Base-by-base conservation (phyloP, 1,284 basidiomycete genomes). In the Leccinum solheimii region DNA sequence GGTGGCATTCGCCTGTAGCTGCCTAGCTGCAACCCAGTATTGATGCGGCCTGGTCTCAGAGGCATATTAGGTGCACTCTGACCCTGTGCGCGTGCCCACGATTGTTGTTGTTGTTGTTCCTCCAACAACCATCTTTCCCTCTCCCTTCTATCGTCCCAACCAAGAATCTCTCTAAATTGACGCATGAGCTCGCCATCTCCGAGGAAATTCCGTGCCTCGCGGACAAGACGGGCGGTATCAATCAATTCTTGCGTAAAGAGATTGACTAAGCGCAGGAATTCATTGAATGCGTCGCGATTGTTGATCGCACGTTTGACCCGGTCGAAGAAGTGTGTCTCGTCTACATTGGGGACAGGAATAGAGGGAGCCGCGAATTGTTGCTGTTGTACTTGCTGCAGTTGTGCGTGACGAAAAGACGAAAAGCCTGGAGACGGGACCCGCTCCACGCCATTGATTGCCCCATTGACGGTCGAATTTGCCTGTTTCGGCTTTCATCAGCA, bases 261-360 rank as follows among this genome's bases (percentile, higher is more conserved):
- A 74, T 98, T 98, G 72, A 98, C 86, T 60, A 98, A 81, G 75
- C 97, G 98, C 67, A 99, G 80, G 79, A 99, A 98, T 77, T 98
- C 97, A 75, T 96, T 92, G 79, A 97, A 98, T 4, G 90, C 90
- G 58, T 94, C 88, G 45, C 93, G 88, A 72, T 91, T 94, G 69
- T 96, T 94, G 62, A 98, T 83, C 52, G 86, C 84, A 63, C 91
- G 91, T 75, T 94, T 95, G 68, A 97, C 94, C 49, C 92, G 90
- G 68, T 97, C 94, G 72, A 99, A 98, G 80, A 98, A 98, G 58
- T 91, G 88, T 1, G 88, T 84, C 63, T 97, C 93, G 61, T 96
- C 91, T 21, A 30, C 75, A 76, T 51, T 77, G 72, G 62, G 79
- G 75, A 55, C 74, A 69, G 23, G 72, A 62, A 69, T 53, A 4